A percentile compares a stretch with the other conserved stretches of the same genome.
Evolutionary conservation across 192 early-diverging fungal species (phyloP).

Genomic region (Backusella morwellensis): DNA sequence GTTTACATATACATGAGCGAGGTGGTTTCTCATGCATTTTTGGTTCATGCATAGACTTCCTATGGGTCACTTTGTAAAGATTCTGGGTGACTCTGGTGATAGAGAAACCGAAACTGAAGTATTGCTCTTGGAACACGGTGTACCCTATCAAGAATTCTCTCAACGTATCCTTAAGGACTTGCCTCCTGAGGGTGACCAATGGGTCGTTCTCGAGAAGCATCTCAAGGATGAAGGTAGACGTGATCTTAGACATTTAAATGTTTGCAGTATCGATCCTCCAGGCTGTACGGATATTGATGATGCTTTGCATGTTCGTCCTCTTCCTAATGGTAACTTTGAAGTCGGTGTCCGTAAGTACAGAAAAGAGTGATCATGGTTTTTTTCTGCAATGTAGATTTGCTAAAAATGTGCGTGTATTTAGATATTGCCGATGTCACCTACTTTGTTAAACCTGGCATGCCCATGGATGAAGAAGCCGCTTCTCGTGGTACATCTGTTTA

Average conservation of each 20-base stretch:
- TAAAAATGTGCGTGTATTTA: slow-evolving; percentile 19
- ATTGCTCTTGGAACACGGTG: slow-evolving; percentile 93
- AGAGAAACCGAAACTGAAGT: slow-evolving; percentile 95
- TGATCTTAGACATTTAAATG: slow-evolving; percentile 81
- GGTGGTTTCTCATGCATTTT: not conserved
- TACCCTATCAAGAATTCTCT: slow-evolving; percentile 93
- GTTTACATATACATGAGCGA: not conserved
- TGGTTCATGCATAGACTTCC: slow-evolving; percentile 51
- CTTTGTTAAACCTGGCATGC: slow-evolving; percentile 80
- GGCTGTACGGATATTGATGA: slow-evolving; percentile 99
- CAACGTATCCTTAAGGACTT: slow-evolving; percentile 79
- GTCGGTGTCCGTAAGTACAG: slow-evolving; percentile 59
- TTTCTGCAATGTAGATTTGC: not conserved
- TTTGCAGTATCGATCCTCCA: slow-evolving; percentile 99
- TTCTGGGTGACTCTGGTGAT: slow-evolving; percentile 93
- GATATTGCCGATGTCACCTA: slow-evolving; percentile 97
- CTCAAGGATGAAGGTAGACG: slow-evolving; percentile 61
- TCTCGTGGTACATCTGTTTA: slow-evolving; percentile 92
- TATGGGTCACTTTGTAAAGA: slow-evolving; percentile 88
- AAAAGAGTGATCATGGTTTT: not conserved
- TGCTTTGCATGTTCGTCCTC: slow-evolving; percentile 79
- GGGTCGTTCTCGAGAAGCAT: slow-evolving; percentile 75
- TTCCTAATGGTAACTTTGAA: slow-evolving; percentile 48
- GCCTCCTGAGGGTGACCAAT: slow-evolving; percentile 85
- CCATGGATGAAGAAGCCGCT: slow-evolving; percentile 85